phyloP scores from a whole-genome alignment of 169 alveolate genomes.

The Eimeria acervulina region DNA sequence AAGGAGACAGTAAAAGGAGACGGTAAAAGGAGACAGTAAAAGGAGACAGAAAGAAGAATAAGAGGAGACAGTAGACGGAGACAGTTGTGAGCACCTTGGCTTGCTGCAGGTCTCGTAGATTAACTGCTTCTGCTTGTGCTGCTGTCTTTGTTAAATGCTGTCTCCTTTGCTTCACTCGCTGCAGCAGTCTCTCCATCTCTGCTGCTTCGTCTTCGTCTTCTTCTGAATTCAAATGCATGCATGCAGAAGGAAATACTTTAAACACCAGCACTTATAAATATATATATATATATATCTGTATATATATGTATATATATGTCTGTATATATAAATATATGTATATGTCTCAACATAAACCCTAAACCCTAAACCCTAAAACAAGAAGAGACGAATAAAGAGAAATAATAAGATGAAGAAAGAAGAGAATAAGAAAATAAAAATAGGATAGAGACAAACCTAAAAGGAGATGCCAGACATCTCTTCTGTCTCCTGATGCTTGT shows the following conservation, averaged over 20 bases:
- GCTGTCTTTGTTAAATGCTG: neutral
- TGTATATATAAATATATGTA: too few species aligned
- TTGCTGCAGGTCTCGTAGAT: conserved; percentile 1
- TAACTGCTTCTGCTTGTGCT: neutral
- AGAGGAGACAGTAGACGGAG: neutral
- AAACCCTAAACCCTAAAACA: neutral
- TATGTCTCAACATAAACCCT: too few species aligned
- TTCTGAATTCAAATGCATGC: too few species aligned
- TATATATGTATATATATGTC: too few species aligned
- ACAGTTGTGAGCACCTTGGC: neutral
- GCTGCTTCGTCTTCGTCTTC: conserved; percentile 23
- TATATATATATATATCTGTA: too few species aligned
- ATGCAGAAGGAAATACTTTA: too few species aligned
- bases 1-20: neutral
- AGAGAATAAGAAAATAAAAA: neutral
- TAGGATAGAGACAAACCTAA: neutral
- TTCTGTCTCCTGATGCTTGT: neutral
- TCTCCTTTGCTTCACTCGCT: conserved; percentile 21
- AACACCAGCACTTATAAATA: neutral
- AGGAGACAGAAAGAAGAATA: neutral
- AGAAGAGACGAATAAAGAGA: too few species aligned
- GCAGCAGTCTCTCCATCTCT: conserved; percentile 22
- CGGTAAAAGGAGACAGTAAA: neutral
- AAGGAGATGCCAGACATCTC: neutral
- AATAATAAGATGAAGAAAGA: too few species aligned